These are phyloP conservation scores for Xanthoconium purpureum DNA, from an alignment of 768 basidiomycete genomes.

Conservation along the genomic window DNA sequence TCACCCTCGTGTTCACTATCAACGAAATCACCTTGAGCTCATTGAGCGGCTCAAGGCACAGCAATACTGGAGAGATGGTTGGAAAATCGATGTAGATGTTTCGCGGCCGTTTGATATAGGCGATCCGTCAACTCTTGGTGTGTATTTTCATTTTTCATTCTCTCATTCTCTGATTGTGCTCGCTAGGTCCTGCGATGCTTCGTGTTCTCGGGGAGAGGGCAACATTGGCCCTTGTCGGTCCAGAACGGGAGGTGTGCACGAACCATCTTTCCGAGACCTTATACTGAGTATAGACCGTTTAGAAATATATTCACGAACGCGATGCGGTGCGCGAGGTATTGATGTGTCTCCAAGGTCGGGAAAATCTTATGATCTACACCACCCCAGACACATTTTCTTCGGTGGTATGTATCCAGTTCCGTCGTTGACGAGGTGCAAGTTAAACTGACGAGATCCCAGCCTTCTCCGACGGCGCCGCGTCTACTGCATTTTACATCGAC, in stretches of 20 bases:
- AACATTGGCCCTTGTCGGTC: conserved; percentile 38
- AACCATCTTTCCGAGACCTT: background rate
- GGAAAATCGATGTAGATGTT: conserved; percentile 48
- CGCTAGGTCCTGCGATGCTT: conserved; percentile 45
- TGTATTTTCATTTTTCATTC: conserved; percentile 1
- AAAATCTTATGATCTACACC: conserved; percentile 52
- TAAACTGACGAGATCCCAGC: conserved; percentile 33
- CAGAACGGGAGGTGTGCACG: conserved; percentile 40
- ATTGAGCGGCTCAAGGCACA: conserved; percentile 59
- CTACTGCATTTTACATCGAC: conserved; percentile 65
- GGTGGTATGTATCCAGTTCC: conserved; percentile 22
- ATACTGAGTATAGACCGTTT: background rate
- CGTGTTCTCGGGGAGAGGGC: conserved; percentile 38
- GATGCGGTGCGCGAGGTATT: conserved; percentile 77
- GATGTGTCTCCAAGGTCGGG: conserved; percentile 70
- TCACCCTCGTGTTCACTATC: background rate
- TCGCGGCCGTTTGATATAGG: conserved; percentile 55
- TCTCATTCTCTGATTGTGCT: background rate
- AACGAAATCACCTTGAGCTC: conserved; percentile 39
- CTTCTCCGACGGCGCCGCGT: conserved; percentile 50
- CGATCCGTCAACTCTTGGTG: conserved; percentile 73
- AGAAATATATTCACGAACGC: conserved; percentile 73
- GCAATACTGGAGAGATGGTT: conserved; percentile 76
- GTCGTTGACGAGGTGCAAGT: background rate
- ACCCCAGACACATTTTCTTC: conserved; percentile 33